These are phyloP conservation scores for Beta vulgaris DNA, from an alignment of 148 eudicot genomes.

Conservation along the genomic window DNA sequence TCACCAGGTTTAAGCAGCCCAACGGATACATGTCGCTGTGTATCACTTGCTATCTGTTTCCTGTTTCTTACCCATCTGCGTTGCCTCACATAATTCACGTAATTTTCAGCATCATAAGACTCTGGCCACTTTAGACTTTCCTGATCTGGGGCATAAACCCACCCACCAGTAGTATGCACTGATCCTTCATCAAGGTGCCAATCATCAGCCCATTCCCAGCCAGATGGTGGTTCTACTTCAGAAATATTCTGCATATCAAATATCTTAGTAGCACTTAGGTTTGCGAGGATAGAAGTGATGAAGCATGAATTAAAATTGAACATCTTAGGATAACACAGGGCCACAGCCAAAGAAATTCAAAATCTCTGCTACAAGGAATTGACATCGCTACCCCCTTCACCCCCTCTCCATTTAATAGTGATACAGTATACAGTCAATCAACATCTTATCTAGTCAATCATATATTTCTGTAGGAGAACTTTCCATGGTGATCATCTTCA, in stretches of 20 bases:
- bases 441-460: neutral
- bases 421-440: neutral
- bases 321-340: neutral
- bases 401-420: neutral
- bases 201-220: slow-evolving; percentile 87
- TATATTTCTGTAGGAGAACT: no score
- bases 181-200: slow-evolving; percentile 75
- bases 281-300: neutral
- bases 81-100: slow-evolving; percentile 57
- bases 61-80: slow-evolving; percentile 83
- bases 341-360: neutral
- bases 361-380: neutral
- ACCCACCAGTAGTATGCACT: slow-evolving; percentile 54
- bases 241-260: slow-evolving; percentile 42
- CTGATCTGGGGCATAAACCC: slow-evolving; percentile 83
- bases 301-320: neutral
- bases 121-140: slow-evolving; percentile 70
- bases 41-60: slow-evolving; percentile 40
- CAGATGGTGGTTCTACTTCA: slow-evolving; percentile 52
- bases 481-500: neutral
- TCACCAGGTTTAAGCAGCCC: slow-evolving; percentile 76
- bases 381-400: neutral
- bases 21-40: slow-evolving; percentile 41
- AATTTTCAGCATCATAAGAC: slow-evolving; percentile 44
- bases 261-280: neutral